A percentile compares a stretch with the other conserved stretches of the same genome.
phyloP scores from a whole-genome alignment of 495 filamentous ascomycete genomes.

The Xylaria sp. region DNA sequence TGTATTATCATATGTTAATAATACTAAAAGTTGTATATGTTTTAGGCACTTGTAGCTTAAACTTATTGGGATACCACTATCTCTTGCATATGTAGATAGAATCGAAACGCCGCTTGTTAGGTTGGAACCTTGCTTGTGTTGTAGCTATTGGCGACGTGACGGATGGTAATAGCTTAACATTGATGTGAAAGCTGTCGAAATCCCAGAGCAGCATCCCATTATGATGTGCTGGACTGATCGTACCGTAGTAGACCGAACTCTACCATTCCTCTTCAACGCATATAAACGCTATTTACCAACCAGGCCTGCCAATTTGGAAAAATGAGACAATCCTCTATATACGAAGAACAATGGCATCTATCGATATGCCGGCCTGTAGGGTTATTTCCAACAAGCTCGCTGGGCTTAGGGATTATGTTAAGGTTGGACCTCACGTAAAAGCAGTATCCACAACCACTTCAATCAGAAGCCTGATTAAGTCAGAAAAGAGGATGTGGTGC shows the following conservation, averaged over 20 bases:
- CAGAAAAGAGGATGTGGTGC: not conserved
- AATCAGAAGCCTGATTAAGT: not conserved
- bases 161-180: not conserved
- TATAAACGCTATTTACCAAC: not conserved
- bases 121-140: not conserved
- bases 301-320: not conserved
- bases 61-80: not conserved
- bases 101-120: not conserved
- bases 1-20: slow-evolving; percentile 5
- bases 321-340: not conserved
- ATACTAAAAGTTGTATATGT: slow-evolving; percentile 15
- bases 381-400: not conserved
- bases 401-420: not conserved
- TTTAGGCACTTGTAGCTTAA: not conserved
- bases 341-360: not conserved
- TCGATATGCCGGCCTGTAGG: not conserved
- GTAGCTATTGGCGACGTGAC: too few species aligned
- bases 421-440: not conserved
- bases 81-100: slow-evolving; percentile 17
- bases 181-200: not conserved
- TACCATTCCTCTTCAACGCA: not conserved
- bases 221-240: not conserved
- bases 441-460: not conserved
- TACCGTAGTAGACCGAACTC: not conserved
- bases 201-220: not conserved